Evolutionary conservation across 2,329 filamentous ascomycete genomes (phyloP), one percentile per base, ranked within the genome.

Genomic region (Huntiella savannae): DNA sequence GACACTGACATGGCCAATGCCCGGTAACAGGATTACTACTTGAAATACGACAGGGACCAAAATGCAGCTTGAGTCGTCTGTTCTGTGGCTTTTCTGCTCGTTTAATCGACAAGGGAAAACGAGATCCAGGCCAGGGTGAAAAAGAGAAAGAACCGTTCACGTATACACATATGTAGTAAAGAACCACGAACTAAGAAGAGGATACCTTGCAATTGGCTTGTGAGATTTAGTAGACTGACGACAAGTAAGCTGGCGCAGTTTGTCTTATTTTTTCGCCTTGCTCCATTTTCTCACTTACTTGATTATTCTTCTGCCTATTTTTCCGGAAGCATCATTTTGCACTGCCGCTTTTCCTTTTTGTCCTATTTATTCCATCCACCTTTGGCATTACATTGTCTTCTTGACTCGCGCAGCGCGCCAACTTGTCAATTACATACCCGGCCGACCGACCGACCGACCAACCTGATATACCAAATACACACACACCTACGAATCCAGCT

Each of bases 341-440:
- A 28, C 22, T 28, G 22, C 22, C 22, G 22, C 22, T 28, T 28
- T 28, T 28, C 8, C 22, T 10, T 28, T 28, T 28, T 28, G 22
- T 28, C 22, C 11, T 33, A 28, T 33, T 12, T 43, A 17, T 10
- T 10, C 22, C 7, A 33, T 10, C 22, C 7, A 33, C 7, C 28
- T 15, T 37, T 5, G 7, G n/a, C n/a, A 13, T 44, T 28, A 13
- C 38, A 38, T 17, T 40, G 38, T 40, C 40, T 34, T 33, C 41
- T 33, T 43, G 38, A 34, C 34, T 37, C 17, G 34, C 34, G 43
- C 43, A 34, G 33, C 28, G 43, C 43, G 43, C 43, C 19, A 35
- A 3, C 12, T 32, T 43, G 10, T 37, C 35, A 28, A 47, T 33
- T 19, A 15, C 35, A 38, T 38, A 13, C 13, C n/a, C 16, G 15